These are phyloP conservation scores for Apophysomyces trapeziformis DNA, from an alignment of 371 early-diverging fungal species.

Conservation along the genomic window DNA sequence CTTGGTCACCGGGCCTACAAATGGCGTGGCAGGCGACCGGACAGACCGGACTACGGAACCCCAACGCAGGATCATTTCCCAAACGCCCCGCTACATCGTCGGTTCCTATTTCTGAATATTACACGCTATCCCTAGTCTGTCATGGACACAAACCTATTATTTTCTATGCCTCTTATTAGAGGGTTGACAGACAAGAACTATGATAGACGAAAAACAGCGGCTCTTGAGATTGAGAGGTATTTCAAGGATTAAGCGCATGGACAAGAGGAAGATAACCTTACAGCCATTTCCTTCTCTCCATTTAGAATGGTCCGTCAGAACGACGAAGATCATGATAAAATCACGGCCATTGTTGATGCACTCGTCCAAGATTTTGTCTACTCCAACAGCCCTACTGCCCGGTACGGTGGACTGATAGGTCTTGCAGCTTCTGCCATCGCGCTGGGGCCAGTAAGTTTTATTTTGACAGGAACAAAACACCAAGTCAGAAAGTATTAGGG, in stretches of 20 bases:
- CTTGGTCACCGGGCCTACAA: too few species aligned
- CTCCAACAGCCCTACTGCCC: slow-evolving; percentile 75
- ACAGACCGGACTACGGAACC: too few species aligned
- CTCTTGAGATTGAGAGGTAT: slow-evolving; percentile 83
- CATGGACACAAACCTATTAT: slow-evolving; percentile 39
- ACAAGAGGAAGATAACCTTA: too few species aligned
- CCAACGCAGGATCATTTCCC: too few species aligned
- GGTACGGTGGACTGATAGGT: slow-evolving; percentile 92
- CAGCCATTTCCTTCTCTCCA: background rate
- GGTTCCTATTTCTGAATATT: too few species aligned
- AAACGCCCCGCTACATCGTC: too few species aligned
- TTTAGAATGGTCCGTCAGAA: slow-evolving; percentile 68
- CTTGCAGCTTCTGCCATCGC: slow-evolving; percentile 89
- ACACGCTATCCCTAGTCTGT: too few species aligned
- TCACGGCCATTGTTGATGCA: slow-evolving; percentile 68
- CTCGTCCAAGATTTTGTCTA: slow-evolving; percentile 84
- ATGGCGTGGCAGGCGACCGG: too few species aligned
- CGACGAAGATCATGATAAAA: slow-evolving; percentile 54
- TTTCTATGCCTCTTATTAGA: slow-evolving; percentile 41
- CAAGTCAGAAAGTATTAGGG: slow-evolving; percentile 35
- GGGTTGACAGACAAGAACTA: slow-evolving; percentile 86
- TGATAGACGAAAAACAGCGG: slow-evolving; percentile 88
- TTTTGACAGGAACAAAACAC: background rate
- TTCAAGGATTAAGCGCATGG: too few species aligned
- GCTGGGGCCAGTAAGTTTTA: slow-evolving; percentile 65